These are phyloP conservation scores for Pugionium dolabratum DNA, from an alignment of 345 rosid genomes.

Conservation along the genomic window DNA sequence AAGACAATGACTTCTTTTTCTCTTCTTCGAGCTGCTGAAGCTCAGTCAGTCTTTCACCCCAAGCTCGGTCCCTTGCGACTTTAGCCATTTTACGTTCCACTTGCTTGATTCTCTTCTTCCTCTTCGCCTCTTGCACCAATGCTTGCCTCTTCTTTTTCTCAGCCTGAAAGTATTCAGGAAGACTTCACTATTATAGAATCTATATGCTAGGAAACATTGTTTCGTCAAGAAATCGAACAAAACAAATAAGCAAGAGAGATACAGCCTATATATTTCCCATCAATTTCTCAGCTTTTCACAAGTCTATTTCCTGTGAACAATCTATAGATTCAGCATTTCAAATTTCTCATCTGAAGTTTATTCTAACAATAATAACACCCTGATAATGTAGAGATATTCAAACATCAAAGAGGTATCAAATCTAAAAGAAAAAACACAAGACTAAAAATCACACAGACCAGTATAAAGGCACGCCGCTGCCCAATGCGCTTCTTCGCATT, in stretches of 20 bases:
- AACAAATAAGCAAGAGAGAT: conserved; percentile 18
- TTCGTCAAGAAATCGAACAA: conserved; percentile 9
- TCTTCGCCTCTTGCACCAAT: conserved; percentile 73
- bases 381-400: neutral
- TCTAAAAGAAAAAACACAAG: neutral
- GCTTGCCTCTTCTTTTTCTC: conserved; percentile 94
- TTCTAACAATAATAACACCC: conserved; percentile 1
- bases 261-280: neutral
- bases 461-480: conserved; percentile 61
- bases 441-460: conserved; percentile 43
- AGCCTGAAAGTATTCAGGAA: conserved; percentile 45
- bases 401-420: neutral
- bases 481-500: conserved; percentile 78
- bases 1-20: conserved; percentile 61
- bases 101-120: conserved; percentile 61
- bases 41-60: conserved; percentile 75
- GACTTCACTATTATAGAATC: neutral
- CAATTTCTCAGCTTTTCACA: neutral
- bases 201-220: neutral
- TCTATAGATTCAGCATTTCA: conserved; percentile 20
- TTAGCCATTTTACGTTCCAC: conserved; percentile 85
- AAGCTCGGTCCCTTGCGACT: conserved; percentile 86
- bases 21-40: conserved; percentile 76
- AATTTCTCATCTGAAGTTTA: conserved; percentile 2
- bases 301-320: neutral